A percentile compares a stretch with the other conserved stretches of the same genome.
Conservation (phyloP, 208 protist species). For the Leishmania gerbilli region DNA sequence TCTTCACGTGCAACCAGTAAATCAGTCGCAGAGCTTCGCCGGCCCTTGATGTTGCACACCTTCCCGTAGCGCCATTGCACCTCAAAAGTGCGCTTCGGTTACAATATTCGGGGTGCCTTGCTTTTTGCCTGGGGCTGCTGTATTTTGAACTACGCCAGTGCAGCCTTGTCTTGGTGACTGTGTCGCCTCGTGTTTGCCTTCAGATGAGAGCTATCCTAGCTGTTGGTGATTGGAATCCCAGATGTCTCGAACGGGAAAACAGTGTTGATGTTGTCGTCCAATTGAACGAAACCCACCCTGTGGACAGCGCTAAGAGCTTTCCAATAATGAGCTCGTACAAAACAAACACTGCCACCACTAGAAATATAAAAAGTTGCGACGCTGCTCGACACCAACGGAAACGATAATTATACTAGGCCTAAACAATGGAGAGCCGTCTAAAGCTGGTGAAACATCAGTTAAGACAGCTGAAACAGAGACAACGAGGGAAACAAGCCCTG, state of each 20-base stretch:
- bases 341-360: slow-evolving; percentile 32
- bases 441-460: neutral
- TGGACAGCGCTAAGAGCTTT: slow-evolving; percentile 32
- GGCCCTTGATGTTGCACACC: neutral
- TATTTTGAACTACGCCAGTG: slow-evolving; percentile 31
- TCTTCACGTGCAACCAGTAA: neutral
- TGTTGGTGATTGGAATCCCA: slow-evolving; percentile 38
- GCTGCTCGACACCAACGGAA: slow-evolving; percentile 14
- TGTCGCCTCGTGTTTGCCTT: slow-evolving; percentile 38
- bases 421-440: neutral
- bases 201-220: slow-evolving; percentile 38
- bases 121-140: neutral
- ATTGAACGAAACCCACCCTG: slow-evolving; percentile 28
- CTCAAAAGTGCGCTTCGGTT: neutral
- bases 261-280: slow-evolving; percentile 23
- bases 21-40: neutral
- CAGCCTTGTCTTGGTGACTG: slow-evolving; percentile 39
- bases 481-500: neutral
- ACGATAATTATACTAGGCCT: neutral
- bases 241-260: slow-evolving; percentile 42
- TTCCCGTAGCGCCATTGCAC: neutral
- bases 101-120: neutral
- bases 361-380: slow-evolving; percentile 17
- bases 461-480: neutral
- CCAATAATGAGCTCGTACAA: slow-evolving; percentile 53